Base-by-base conservation (phyloP, 2,329 filamentous ascomycete genomes). In the Hypoxylon sp. region DNA sequence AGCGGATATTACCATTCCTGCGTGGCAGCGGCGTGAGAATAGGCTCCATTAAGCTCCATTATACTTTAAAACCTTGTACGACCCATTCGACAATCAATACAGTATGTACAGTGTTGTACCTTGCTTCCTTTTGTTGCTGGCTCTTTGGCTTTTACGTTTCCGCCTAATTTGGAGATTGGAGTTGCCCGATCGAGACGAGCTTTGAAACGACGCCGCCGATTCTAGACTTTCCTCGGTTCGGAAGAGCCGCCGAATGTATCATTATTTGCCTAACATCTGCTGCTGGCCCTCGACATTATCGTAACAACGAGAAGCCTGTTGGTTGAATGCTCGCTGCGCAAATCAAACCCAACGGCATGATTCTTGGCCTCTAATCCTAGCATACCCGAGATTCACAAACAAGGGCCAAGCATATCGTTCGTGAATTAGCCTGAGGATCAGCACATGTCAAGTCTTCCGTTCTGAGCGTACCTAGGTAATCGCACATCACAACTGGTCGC, bases 201-300 rank as follows among this genome's bases (percentile, higher is more conserved):
- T 28, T 65, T 65, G 67, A 70, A 70, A 70, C 61, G 23, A 59
- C 59, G 14, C 51, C 46, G 21, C 59, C 48, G 38, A 46, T 38
- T 60, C 28, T 59, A 38, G 63, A 63, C 36, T 61, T 63, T 32
- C 10, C 25, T 50, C 38, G 49, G 56, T 38, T 60, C 41, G 28
- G 58, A 59, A 60, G 50, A 60, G 55, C 30, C 49, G 48, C 56
- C 17, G 43, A 28, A n/a, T 48, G 30, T 46, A 45, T 57, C 57
- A 48, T 61, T 23, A 25, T 46, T 51, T 57, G 25, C 38, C 38
- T n/a, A 36, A 36, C 34, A 48, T 5, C 25, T 49, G n/a, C 32
- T 58, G 13, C 17, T 14, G 43, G 28, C 46, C 45, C n/a, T 51
- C 57, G 43, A 45, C 38, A n/a, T 56, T 23, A 48, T 46, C 21